Percentiles rank a stretch among this genome's conserved stretches.
Conservation (phyloP, 129 eudicot species). For the Cynara cardunculus region DNA sequence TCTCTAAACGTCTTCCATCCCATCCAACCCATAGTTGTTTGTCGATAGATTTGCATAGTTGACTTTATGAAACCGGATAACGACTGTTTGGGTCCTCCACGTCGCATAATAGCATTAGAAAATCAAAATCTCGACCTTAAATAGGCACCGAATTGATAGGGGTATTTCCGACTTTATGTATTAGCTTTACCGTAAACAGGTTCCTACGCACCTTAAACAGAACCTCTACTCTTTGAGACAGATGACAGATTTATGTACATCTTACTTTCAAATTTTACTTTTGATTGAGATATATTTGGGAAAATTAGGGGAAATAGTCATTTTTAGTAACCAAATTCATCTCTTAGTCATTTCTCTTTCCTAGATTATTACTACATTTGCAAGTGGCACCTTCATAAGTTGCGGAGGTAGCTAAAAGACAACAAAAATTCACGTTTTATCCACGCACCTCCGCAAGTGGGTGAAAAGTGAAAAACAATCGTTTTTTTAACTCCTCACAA, state of each 20-base stretch:
- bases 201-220: not conserved
- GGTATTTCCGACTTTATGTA: too few relatives aligned
- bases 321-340: too few relatives aligned
- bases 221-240: not conserved
- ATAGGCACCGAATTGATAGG: not conserved
- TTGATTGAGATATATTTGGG: not conserved
- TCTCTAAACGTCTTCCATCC: constrained; percentile 53
- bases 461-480: too few relatives aligned
- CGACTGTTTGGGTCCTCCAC: constrained; percentile 73
- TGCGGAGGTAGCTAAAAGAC: too few relatives aligned
- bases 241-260: not conserved
- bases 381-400: too few relatives aligned
- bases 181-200: constrained; percentile 23
- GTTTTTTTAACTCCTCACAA: too few relatives aligned
- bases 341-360: too few relatives aligned
- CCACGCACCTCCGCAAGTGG: too few relatives aligned
- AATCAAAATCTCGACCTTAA: not conserved
- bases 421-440: too few relatives aligned
- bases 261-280: not conserved
- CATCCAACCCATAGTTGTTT: constrained; percentile 89
- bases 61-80: constrained; percentile 81
- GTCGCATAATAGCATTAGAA: not conserved
- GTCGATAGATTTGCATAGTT: constrained; percentile 81
- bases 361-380: too few relatives aligned
- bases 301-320: too few relatives aligned